Percentiles rank a stretch among this genome's conserved stretches.
These are phyloP conservation scores for Ettlia oleoabundans DNA, from an alignment of 139 green algal genomes.

Conservation along the genomic window DNA sequence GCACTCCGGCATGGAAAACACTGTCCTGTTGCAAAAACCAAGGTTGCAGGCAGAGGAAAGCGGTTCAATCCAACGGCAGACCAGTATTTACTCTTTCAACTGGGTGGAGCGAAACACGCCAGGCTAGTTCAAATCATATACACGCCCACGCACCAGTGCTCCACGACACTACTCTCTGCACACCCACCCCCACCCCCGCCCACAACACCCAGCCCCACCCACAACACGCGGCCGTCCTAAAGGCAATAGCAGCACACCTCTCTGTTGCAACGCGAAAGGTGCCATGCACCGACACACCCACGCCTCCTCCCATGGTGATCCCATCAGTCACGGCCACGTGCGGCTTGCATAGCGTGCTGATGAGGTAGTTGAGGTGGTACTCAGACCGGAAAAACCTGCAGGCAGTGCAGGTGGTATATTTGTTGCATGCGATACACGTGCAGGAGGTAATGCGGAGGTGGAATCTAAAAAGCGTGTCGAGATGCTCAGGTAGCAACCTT, in stretches of 20 bases:
- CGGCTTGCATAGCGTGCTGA: constrained; percentile 58
- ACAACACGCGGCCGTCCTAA: not conserved
- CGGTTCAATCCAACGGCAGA: no score
- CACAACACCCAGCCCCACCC: not conserved
- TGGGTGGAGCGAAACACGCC: no score
- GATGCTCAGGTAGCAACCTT: no score
- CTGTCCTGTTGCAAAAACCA: constrained; percentile 61
- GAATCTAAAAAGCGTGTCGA: no score
- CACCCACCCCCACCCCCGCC: not conserved
- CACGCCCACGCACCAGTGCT: no score
- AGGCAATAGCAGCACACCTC: constrained; percentile 45
- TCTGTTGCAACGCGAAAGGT: constrained; percentile 90
- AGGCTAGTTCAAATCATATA: no score
- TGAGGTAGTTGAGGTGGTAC: constrained; percentile 62
- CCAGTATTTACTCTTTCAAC: no score
- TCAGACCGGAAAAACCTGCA: constrained; percentile 61
- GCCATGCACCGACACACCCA: constrained; percentile 88
- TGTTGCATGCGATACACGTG: not conserved
- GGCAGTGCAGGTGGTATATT: not conserved
- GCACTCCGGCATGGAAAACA: constrained; percentile 98
- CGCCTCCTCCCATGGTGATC: constrained; percentile 93
- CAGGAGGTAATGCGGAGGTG: no score
- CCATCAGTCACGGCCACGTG: constrained; percentile 92
- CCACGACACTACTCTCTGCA: no score
- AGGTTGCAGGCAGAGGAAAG: no score